Evolutionary conservation across 495 filamentous ascomycete species (phyloP).

Genomic region (Parmelia sp.): DNA sequence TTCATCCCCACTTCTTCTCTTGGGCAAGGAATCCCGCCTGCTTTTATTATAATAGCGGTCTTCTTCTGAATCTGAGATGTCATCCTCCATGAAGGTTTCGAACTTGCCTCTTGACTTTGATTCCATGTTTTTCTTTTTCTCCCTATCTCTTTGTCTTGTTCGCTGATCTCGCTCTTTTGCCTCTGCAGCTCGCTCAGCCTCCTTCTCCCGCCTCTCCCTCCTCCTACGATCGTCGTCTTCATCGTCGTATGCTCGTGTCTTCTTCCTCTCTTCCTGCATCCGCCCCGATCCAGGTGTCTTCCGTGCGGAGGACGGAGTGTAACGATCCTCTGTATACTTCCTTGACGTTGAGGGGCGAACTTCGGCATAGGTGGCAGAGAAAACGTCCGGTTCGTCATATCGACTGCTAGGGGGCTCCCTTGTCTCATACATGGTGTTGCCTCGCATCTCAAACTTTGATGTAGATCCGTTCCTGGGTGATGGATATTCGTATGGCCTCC

Average conservation of each 20-base stretch:
- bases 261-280: slow-evolving; percentile 28
- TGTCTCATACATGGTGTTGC: slow-evolving; percentile 43
- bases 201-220: slow-evolving; percentile 16
- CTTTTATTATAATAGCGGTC: slow-evolving; percentile 10
- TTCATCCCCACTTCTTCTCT: slow-evolving; percentile 22
- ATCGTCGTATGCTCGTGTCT: slow-evolving; percentile 32
- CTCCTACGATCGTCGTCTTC: slow-evolving; percentile 26
- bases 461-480: slow-evolving; percentile 15
- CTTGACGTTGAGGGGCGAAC: slow-evolving; percentile 15
- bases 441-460: slow-evolving; percentile 38
- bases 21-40: slow-evolving; percentile 19
- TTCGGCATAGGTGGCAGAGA: slow-evolving; percentile 41
- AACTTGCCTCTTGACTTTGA: slow-evolving; percentile 36
- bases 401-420: slow-evolving; percentile 31
- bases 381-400: slow-evolving; percentile 33
- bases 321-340: slow-evolving; percentile 23
- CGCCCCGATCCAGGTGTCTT: slow-evolving; percentile 31
- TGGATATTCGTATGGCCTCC: slow-evolving; percentile 17
- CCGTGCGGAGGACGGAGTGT: slow-evolving; percentile 22
- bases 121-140: slow-evolving; percentile 42
- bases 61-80: slow-evolving; percentile 31
- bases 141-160: slow-evolving; percentile 42
- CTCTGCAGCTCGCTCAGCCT: slow-evolving; percentile 6
- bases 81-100: slow-evolving; percentile 29
- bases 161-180: slow-evolving; percentile 8